These are phyloP conservation scores for Huiozyma sinensis DNA, from an alignment of 805 yeast species.

Conservation along the genomic window DNA sequence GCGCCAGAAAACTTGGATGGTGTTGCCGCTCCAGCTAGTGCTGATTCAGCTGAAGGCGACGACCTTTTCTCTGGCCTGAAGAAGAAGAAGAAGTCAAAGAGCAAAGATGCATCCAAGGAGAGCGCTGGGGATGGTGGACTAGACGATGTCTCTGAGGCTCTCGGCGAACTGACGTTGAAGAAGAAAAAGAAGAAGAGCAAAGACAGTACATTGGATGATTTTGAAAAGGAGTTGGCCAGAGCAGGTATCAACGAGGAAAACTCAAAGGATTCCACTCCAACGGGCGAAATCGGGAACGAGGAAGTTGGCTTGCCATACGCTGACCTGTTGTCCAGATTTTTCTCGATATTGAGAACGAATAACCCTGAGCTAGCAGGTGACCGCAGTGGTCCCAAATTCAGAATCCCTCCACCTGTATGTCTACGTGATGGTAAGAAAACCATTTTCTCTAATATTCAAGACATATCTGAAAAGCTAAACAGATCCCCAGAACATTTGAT, in stretches of 20 bases:
- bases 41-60: constrained; percentile 38
- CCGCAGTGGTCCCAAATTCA: constrained; percentile 80
- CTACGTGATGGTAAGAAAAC: constrained; percentile 98
- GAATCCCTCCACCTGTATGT: constrained; percentile 95
- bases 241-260: constrained; percentile 68
- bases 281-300: constrained; percentile 27
- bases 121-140: constrained; percentile 25
- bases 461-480: constrained; percentile 85
- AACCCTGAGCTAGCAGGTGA: constrained; percentile 99
- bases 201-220: constrained; percentile 56
- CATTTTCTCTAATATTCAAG: constrained; percentile 90
- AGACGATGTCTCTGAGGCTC: constrained; percentile 44
- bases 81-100: constrained; percentile 74
- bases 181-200: constrained; percentile 73
- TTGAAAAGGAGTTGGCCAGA: constrained; percentile 78
- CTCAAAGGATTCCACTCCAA: constrained; percentile 23
- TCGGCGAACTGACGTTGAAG: constrained; percentile 64
- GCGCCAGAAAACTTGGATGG: constrained; percentile 31
- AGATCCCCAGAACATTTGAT: constrained; percentile 95
- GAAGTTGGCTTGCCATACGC: constrained; percentile 63
- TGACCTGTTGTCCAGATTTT: constrained; percentile 72
- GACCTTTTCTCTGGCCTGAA: constrained; percentile 72
- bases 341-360: constrained; percentile 73
- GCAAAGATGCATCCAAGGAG: constrained; percentile 31
- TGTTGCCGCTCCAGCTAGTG: constrained; percentile 23